Percentiles rank a stretch among this genome's conserved stretches.
These are phyloP conservation scores for Scenedesmus sp. DNA, from an alignment of 163 green algal species.

Conservation along the genomic window DNA sequence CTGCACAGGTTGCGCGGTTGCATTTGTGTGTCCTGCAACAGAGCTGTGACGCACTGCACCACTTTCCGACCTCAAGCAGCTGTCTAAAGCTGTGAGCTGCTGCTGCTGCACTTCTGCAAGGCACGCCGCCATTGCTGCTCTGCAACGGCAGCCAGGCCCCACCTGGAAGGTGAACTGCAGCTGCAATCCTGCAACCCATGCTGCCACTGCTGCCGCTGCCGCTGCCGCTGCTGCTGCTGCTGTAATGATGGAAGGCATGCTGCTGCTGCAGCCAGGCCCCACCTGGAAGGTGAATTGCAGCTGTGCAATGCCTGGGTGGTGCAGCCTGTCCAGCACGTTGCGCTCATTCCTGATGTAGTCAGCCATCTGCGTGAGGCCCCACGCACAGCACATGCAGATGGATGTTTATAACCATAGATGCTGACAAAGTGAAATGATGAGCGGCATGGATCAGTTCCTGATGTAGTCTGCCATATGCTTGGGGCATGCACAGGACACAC, in stretches of 20 bases:
- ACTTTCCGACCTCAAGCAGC: background rate
- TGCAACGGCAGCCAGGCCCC: background rate
- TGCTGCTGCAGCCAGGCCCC: background rate
- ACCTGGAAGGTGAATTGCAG: conserved; percentile 92
- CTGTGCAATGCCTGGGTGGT: conserved; percentile 75
- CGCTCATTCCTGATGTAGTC: conserved; percentile 84
- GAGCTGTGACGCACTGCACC: background rate
- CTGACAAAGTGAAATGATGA: no score
- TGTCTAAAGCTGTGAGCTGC: background rate
- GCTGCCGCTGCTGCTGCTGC: background rate
- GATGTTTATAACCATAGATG: no score
- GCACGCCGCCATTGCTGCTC: background rate
- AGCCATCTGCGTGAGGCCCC: conserved; percentile 51
- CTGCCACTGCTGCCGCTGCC: background rate
- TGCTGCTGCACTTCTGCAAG: background rate
- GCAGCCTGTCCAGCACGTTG: conserved; percentile 76
- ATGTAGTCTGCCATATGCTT: conserved; percentile 75
- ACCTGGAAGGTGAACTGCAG: background rate
- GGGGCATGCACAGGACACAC: background rate
- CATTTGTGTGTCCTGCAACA: background rate
- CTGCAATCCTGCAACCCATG: background rate
- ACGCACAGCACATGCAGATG: background rate
- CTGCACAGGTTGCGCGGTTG: background rate
- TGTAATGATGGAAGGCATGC: no score
- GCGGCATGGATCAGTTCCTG: conserved; percentile 27